Evolutionary conservation across 2,329 filamentous ascomycete species (phyloP), one percentile per base, ranked within the genome.

Genomic region (Stemphylium lycopersici): DNA sequence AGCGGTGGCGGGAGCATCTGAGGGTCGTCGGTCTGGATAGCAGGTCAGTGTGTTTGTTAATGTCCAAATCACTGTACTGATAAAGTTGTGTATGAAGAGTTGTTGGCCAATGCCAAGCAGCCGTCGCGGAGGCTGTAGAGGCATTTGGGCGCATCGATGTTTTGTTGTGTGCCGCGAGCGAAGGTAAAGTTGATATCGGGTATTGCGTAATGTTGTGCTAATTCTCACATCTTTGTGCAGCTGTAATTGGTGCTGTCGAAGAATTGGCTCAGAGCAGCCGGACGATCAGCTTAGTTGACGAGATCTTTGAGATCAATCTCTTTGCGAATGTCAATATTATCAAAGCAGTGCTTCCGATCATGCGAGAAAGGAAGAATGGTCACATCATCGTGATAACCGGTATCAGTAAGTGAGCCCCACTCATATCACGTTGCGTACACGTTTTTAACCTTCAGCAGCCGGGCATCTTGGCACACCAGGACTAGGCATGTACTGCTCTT

Each of bases 241-340:
- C 91, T 59, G 85, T 97, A 29, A 86, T 98, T 31, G 95, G 93
- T 36, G 90, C 91, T 0, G 89, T 98, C 6, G 95, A 98, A 76
- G 95, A 99, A 75, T 81, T 97, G 22, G 87, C 88, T 0, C 89
- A 90, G 26, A 88, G 83, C 20, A 82, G 83, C 4, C 84, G 87
- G 38, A 92, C 91, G 1, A 84, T 88, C 63, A 91, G 88, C 54
- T 83, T 97, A 15, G 88, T 96, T 32, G 86, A 90, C 57, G 90
- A 96, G 69, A 93, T 97, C 73, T 97, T 98, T 73, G 93, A 98
- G 75, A 87, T 87, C 59, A 91, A 96, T 67, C 98, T 96, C 80
- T 98, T 98, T 75, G 91, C 91, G 0, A 92, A 96, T 53, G 89
- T 98, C 74, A 98, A 98, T 77, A 91, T 96, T 72, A 96, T 98